Evolutionary conservation across 2,329 filamentous ascomycete species (phyloP).

Genomic region (Cladophialophora psammophila): DNA sequence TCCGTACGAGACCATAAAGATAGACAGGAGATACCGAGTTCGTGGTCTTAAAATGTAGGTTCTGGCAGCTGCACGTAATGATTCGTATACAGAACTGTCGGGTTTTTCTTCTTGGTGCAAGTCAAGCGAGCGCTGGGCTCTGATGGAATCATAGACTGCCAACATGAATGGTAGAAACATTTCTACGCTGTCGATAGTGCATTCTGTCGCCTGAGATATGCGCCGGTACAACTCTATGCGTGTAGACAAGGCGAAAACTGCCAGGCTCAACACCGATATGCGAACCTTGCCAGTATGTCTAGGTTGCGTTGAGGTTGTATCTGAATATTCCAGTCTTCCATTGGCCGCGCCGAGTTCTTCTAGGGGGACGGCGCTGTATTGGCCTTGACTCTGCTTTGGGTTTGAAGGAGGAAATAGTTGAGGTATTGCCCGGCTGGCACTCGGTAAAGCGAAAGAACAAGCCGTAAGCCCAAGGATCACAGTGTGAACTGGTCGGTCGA

Average conservation of each 20-base stretch:
- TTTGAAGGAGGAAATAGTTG: slow-evolving; percentile 36
- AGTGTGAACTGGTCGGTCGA: slow-evolving; percentile 58
- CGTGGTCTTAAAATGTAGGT: slow-evolving; percentile 45
- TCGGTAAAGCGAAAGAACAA: slow-evolving; percentile 49
- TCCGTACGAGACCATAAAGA: slow-evolving; percentile 49
- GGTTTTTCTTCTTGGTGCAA: slow-evolving; percentile 37
- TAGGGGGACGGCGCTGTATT: slow-evolving; percentile 31
- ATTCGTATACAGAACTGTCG: slow-evolving; percentile 32
- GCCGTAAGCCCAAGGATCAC: slow-evolving; percentile 52
- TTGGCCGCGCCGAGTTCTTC: slow-evolving; percentile 26
- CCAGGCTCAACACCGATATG: slow-evolving; percentile 33
- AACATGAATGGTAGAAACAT: slow-evolving; percentile 51
- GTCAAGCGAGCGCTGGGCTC: slow-evolving; percentile 43
- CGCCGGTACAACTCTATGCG: slow-evolving; percentile 52
- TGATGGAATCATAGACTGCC: slow-evolving; percentile 52
- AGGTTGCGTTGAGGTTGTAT: slow-evolving; percentile 7
- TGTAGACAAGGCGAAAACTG: slow-evolving; percentile 42
- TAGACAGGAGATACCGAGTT: slow-evolving; percentile 49
- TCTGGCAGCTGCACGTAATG: slow-evolving; percentile 37
- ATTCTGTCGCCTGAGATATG: slow-evolving; percentile 53
- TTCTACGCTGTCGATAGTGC: slow-evolving; percentile 43
- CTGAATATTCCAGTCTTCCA: slow-evolving; percentile 20
- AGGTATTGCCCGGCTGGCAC: slow-evolving; percentile 47
- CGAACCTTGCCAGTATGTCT: slow-evolving; percentile 30
- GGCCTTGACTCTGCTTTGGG: slow-evolving; percentile 4